Evolutionary conservation across 257 asterid species (phyloP).

Genomic region (Rehmannia glutinosa): DNA sequence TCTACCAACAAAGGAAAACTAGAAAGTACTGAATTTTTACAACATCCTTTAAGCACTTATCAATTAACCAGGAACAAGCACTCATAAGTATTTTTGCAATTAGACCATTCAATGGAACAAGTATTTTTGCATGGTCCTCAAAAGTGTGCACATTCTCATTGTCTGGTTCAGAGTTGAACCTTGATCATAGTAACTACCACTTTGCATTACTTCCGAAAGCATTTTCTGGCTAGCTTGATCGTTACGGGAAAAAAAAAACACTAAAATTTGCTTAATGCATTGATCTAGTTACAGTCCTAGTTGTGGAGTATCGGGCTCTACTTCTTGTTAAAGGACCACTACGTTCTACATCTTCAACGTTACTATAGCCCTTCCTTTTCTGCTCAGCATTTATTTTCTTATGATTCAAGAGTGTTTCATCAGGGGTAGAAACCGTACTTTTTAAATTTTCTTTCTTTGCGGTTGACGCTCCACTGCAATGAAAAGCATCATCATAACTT

Average conservation of each 20-base stretch:
- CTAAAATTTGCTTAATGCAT: neutral
- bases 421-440: neutral
- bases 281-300: neutral
- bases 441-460: constrained; percentile 13
- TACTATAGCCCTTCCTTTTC: neutral
- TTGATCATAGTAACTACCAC: too few relatives aligned
- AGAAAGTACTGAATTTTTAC: too few relatives aligned
- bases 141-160: too few relatives aligned
- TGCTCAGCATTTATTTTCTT: neutral
- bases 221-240: neutral
- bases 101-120: too few relatives aligned
- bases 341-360: neutral
- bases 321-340: constrained; percentile 40
- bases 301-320: constrained; percentile 18
- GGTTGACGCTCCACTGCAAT: neutral
- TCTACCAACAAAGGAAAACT: too few relatives aligned
- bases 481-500: constrained; percentile 8
- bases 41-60: too few relatives aligned
- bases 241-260: neutral
- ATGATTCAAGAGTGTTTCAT: constrained; percentile 2
- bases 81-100: too few relatives aligned
- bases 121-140: too few relatives aligned
- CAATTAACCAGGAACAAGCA: too few relatives aligned
- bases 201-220: neutral
- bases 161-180: too few relatives aligned